Base-by-base conservation (phyloP, 1,284 basidiomycete genomes). In the Coriolopsis trogii region DNA sequence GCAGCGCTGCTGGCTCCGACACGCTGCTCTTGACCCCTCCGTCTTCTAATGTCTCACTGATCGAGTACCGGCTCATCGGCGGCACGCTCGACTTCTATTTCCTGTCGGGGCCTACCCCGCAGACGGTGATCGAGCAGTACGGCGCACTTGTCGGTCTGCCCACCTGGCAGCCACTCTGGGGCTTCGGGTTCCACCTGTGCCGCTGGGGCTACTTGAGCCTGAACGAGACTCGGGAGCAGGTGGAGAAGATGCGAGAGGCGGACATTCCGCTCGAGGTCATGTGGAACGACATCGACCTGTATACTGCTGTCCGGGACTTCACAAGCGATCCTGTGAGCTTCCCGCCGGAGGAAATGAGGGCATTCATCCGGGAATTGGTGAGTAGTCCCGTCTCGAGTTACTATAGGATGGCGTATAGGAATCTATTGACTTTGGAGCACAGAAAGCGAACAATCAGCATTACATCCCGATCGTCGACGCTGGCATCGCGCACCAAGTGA, bases 261-360 rank as follows among this genome's bases (percentile, higher is more conserved):
- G 71, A 78, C 51, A 79, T 88, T 48, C 86, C 86, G 40, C 73
- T 87, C 1, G 86, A 88, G 77, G 81, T 80, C 31, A 85, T 84
- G 74, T 90, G 88, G 89, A 89, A 85, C 61, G 88, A 90, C 58
- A 89, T 90, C 51, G 88, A 91, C 65, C 59, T 88, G 43, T 87
- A 85, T 58, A 80, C 87, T 56, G 77, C 80, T 20, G 73, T 77
- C 44, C 77, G 86, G 5, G 84, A 87, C 66, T 89, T 89, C 59
- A 89, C 87, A 6, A 71, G 78, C 7, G 86, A 88, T 63, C 85
- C 86, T 8, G 74, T 82, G 16, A 78, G 75, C 30, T 90, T 82
- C 72, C 81, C 85, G 2, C 69, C 63, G 3, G 74, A 79, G 9
- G 81, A 87, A 53, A 72, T 88, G 56, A 71, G 73, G 18, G 64